These are phyloP conservation scores for Viola pubescens DNA, from an alignment of 441 rosid genomes.

Conservation along the genomic window DNA sequence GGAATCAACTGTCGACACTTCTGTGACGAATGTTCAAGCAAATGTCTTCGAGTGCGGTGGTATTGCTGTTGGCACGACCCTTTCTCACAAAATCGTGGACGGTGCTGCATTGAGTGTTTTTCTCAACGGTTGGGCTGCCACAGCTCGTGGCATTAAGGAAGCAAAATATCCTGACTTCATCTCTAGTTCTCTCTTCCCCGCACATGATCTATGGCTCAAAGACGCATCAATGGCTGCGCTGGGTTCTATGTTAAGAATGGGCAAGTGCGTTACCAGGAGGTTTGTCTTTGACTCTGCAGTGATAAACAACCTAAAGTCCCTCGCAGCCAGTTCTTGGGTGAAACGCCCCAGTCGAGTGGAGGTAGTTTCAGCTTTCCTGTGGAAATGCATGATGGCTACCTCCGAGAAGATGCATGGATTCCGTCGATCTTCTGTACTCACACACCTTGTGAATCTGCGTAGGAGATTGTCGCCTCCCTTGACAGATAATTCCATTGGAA, in stretches of 20 bases:
- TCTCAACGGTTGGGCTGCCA: constrained; percentile 34
- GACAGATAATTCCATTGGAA: constrained; percentile 25
- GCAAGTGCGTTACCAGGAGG: constrained; percentile 34
- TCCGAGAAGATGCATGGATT: constrained; percentile 9
- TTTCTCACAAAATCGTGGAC: constrained; percentile 46
- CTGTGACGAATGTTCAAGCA: constrained; percentile 29
- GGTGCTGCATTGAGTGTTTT: constrained; percentile 40
- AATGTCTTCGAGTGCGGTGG: constrained; percentile 45
- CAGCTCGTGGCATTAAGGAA: constrained; percentile 19
- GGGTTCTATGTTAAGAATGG: constrained; percentile 15
- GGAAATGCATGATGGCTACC: constrained; percentile 26
- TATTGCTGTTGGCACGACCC: constrained; percentile 37
- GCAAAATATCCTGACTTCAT: constrained; percentile 23
- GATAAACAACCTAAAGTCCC: constrained; percentile 26
- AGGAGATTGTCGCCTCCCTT: constrained; percentile 16
- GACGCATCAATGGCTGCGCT: constrained; percentile 13
- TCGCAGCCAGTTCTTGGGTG: constrained; percentile 12
- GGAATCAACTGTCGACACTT: background rate
- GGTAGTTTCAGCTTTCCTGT: constrained; percentile 26
- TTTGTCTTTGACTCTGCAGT: constrained; percentile 33
- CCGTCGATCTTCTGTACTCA: constrained; percentile 17
- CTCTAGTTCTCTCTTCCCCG: constrained; percentile 30
- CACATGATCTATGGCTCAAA: constrained; percentile 31
- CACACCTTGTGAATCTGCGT: constrained; percentile 32
- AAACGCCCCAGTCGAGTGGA: constrained; percentile 27